Evolutionary conservation across 2,329 filamentous ascomycete genomes (phyloP).

Genomic region (Aspergillus ochraceoroseus): DNA sequence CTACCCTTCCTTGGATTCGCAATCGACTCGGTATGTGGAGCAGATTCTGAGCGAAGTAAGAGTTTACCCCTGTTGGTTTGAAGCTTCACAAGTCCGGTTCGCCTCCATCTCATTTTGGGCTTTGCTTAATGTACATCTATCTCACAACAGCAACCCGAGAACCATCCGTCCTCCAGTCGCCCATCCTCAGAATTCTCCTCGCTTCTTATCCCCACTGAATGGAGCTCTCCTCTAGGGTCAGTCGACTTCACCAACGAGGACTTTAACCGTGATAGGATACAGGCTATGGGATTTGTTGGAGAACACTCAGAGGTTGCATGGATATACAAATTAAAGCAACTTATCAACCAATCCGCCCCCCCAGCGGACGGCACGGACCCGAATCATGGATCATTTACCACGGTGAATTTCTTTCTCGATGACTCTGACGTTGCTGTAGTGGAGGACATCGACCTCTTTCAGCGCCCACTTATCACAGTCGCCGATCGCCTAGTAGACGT

Average conservation of each 20-base stretch:
- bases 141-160: constrained; percentile 16
- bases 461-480: constrained; percentile 34
- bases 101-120: background rate
- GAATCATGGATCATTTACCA: constrained; percentile 29
- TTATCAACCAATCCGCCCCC: constrained; percentile 29
- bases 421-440: constrained; percentile 34
- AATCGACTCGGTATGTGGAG: constrained; percentile 34
- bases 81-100: background rate
- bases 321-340: constrained; percentile 40
- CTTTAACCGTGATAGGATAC: constrained; percentile 39
- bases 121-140: constrained; percentile 7
- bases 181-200: constrained; percentile 16
- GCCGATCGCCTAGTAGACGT: constrained; percentile 40
- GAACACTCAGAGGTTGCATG: constrained; percentile 45
- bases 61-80: constrained; percentile 6
- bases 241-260: constrained; percentile 44
- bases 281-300: constrained; percentile 42
- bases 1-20: constrained; percentile 31
- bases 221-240: constrained; percentile 31
- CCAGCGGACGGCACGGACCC: constrained; percentile 15
- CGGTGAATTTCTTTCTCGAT: constrained; percentile 40
- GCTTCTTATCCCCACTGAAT: constrained; percentile 15
- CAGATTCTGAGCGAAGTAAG: constrained; percentile 35
- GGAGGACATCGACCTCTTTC: constrained; percentile 35
- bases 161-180: constrained; percentile 10